Percentiles rank a stretch among this genome's conserved stretches.
Evolutionary conservation across 192 early-diverging fungal species (phyloP).

Genomic region (Oehlia diaphana): DNA sequence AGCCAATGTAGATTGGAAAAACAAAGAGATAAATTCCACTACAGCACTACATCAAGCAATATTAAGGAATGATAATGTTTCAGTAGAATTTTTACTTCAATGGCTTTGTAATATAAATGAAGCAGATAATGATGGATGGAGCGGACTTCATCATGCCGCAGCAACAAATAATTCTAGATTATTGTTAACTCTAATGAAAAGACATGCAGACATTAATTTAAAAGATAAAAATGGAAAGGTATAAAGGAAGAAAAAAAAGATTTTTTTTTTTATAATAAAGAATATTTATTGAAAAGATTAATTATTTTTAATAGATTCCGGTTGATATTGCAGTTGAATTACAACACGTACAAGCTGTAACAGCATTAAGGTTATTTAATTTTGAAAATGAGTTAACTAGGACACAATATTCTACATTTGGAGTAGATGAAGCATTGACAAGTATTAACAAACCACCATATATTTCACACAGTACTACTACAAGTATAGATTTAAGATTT

Average conservation of each 20-base stretch:
- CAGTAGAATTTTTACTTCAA: slow-evolving; percentile 77
- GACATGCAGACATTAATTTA: slow-evolving; percentile 71
- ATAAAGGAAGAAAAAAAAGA: neutral
- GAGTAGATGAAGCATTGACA: slow-evolving; percentile 24
- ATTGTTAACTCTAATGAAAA: slow-evolving; percentile 68
- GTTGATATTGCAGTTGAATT: slow-evolving; percentile 55
- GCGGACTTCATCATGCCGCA: slow-evolving; percentile 73
- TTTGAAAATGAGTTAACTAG: slow-evolving; percentile 42
- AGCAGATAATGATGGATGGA: slow-evolving; percentile 63
- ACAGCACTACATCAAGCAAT: slow-evolving; percentile 69
- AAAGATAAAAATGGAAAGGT: slow-evolving; percentile 68
- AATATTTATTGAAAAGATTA: neutral
- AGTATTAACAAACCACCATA: slow-evolving; percentile 15
- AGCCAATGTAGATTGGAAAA: slow-evolving; percentile 68
- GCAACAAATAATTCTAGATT: slow-evolving; percentile 66
- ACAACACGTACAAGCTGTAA: slow-evolving; percentile 56
- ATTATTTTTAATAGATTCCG: slow-evolving; percentile 39
- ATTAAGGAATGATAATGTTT: slow-evolving; percentile 60
- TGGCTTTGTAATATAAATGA: slow-evolving; percentile 77
- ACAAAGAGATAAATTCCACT: slow-evolving; percentile 55
- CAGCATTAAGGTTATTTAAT: slow-evolving; percentile 46
- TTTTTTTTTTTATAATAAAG: neutral
- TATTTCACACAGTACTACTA: neutral
- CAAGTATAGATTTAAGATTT: neutral
- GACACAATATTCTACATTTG: slow-evolving; percentile 28